Base-by-base conservation (phyloP, 148 eudicot genomes). In the Gaultheria prostrata region DNA sequence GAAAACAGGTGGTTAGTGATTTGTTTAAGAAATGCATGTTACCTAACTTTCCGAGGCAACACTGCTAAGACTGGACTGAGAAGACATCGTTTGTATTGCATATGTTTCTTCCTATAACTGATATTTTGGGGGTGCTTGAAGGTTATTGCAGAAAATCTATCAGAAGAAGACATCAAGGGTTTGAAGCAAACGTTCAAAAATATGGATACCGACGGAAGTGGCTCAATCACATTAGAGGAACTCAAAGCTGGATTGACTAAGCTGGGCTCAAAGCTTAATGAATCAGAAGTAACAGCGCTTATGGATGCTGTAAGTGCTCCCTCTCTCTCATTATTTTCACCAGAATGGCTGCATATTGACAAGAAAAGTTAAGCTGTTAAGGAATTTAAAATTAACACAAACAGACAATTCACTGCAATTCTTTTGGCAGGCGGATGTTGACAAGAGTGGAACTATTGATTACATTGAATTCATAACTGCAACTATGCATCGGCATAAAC, bases 231-330 rank as follows among this genome's bases (percentile, higher is more conserved):
- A 14, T 87, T 85, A 39, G 95, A 96, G 75, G 97, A 95, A 89
- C 97, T 95, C 53, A 95, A 93, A 85, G 89, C 83, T 75, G 98
- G 98, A 61, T 83, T 95, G 74, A 88, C 89, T 84, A 95, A 87
- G 81, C 90, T 94, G 50, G 97, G 98, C 33, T 92, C 98, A 73
- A 89, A 88, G 81, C 92, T 95, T 61, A 93, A 88, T 85, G 97
- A 93, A 50, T 90, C 98, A 8, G 98, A 95, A 85, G 90, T 95
- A 17, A 90, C 85, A 73, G 89, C 86, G 80, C 86, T 95, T 32
- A 92, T 95, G 97, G 94, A 93, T 87, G 98, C 97, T 30, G 98
- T 93, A 85, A 91, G 98, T 94, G 82, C 95, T 94, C 24, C 76
- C 30, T 9, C 6, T 32, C 82, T 18, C 24, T 45, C 72, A 26